Evolutionary conservation across 1,284 basidiomycete species (phyloP).

Genomic region (Cryptococcus deneoformans): DNA sequence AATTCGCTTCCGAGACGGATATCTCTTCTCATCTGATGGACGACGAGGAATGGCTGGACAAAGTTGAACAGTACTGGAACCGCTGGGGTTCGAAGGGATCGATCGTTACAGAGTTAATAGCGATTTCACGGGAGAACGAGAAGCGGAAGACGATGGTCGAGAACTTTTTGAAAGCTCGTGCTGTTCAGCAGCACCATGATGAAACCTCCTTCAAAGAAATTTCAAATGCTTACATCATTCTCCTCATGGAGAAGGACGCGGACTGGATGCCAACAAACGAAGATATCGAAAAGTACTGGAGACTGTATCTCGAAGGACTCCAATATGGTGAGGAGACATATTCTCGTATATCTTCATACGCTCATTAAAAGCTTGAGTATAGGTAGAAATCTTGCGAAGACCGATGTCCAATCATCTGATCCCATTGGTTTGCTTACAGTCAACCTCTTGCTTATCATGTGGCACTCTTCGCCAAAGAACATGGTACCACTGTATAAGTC

Average conservation of each 20-base stretch:
- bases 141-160: not conserved
- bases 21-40: not conserved
- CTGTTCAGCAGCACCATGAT: conserved; percentile 16
- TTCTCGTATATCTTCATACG: not conserved
- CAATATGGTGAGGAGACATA: conserved; percentile 24
- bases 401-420: conserved; percentile 40
- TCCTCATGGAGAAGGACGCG: conserved; percentile 9
- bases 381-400: conserved; percentile 33
- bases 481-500: conserved; percentile 18
- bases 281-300: conserved; percentile 25
- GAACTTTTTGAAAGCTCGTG: conserved; percentile 10
- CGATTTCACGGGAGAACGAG: conserved; percentile 3
- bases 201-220: conserved; percentile 21
- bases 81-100: conserved; percentile 36
- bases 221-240: conserved; percentile 24
- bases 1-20: not conserved
- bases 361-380: not conserved
- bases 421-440: conserved; percentile 29
- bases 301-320: conserved; percentile 28
- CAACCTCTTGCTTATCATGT: conserved; percentile 22
- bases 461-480: conserved; percentile 15
- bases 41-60: conserved; percentile 20
- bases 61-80: conserved; percentile 29
- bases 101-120: conserved; percentile 32
- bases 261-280: conserved; percentile 11